Evolutionary conservation across 371 early-diverging fungal genomes (phyloP).

Genomic region (Phascolomyces articulosus): DNA sequence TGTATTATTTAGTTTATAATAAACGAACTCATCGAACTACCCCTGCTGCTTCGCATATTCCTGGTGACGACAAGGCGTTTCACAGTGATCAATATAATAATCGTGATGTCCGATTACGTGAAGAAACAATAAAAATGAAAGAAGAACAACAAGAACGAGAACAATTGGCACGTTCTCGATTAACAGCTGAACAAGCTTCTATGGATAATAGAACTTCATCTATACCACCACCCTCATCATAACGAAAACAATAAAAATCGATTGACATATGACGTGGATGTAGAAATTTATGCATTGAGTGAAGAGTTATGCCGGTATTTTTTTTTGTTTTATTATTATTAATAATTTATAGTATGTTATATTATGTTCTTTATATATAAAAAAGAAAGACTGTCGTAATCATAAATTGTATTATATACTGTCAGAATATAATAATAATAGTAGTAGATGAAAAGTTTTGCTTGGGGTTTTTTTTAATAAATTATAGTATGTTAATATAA

Average conservation of each 20-base stretch:
- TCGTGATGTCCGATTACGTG: conserved; percentile 27
- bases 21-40: conserved; percentile 29
- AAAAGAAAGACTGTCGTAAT: too few species aligned
- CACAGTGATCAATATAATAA: conserved; percentile 45
- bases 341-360: too few species aligned
- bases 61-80: conserved; percentile 16
- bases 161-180: conserved; percentile 6
- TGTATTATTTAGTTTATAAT: conserved; percentile 46
- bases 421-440: too few species aligned
- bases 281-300: too few species aligned
- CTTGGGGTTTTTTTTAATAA: too few species aligned
- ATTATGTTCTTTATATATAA: too few species aligned
- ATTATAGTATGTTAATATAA: too few species aligned
- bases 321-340: too few species aligned
- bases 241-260: not conserved
- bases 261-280: too few species aligned
- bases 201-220: conserved; percentile 1
- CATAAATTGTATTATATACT: too few species aligned
- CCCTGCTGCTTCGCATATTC: conserved; percentile 24
- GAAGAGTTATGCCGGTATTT: too few species aligned
- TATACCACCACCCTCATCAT: not conserved
- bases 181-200: conserved; percentile 14
- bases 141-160: conserved; percentile 24
- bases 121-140: conserved; percentile 19
- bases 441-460: too few species aligned